Evolutionary conservation across 805 yeast genomes (phyloP).

Genomic region (Zygotorulaspora florentina): DNA sequence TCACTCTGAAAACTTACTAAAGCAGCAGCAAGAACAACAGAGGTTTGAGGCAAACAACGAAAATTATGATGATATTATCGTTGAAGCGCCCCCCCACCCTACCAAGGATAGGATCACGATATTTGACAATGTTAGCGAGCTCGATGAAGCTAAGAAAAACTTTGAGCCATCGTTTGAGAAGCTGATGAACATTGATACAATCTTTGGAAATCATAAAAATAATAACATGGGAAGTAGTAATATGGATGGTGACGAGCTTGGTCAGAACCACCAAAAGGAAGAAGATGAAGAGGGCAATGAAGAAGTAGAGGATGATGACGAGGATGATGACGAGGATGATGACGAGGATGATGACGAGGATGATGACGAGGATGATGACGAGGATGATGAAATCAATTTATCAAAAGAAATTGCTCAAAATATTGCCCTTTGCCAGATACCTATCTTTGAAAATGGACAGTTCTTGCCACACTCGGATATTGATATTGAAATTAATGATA

Average conservation of each 20-base stretch:
- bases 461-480: constrained; percentile 1
- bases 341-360: constrained; percentile 12
- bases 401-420: constrained; percentile 20
- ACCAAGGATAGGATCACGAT: not conserved
- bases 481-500: not conserved
- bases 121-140: not conserved
- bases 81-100: constrained; percentile 1
- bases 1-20: constrained; percentile 11
- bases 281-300: not conserved
- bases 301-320: not conserved
- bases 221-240: not conserved
- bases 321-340: not conserved
- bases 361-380: not conserved
- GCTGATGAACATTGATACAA: not conserved
- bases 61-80: not conserved
- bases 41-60: not conserved
- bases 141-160: not conserved
- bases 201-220: not conserved
- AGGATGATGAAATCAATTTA: constrained; percentile 13
- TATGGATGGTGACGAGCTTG: too few species aligned
- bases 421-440: constrained; percentile 19
- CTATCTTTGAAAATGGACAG: constrained; percentile 11
- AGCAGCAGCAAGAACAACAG: constrained; percentile 3
- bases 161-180: not conserved
- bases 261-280: not conserved